Base-by-base conservation (phyloP, 164 flowering plant genomes). In the Chimonanthus praecox region DNA sequence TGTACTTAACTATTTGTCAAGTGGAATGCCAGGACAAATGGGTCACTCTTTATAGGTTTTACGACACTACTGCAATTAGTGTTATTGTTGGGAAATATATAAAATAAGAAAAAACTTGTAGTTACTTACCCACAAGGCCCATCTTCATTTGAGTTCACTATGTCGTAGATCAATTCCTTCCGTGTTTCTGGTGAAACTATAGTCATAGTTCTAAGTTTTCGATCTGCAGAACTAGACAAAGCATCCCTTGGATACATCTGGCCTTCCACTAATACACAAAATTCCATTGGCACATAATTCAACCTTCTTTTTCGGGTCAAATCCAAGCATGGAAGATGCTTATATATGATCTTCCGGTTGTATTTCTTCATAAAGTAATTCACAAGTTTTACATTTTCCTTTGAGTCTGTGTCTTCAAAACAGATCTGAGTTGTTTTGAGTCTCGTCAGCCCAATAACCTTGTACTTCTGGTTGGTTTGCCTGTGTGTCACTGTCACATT, bases 251-350 rank as follows among this genome's bases (percentile, higher is more conserved):
- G 87, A 50, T 66, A 87, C 72, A 85, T 83, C 81, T 91, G 96
- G 11, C 94, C 96, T 83, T 87, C 90, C 67, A 74, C 83, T 70
- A 92, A 75, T 20, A 73, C 80, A 78, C 98, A 91, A 49, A 88
- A 88, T 78, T 92, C 98, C 89, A 91, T 87, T 1, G 98, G 98
- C 1, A 91, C 89, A 74, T 78, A 76, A 50, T 87, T 90, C 45
- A 45, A 54, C 67, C 63, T 85, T 15, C 74, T 77, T 44, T 54
- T 73, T 77, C 76, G 89, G 47, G 92, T 84, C n/a, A 90, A 48
- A 75, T 92, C 87, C 75, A 90, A 80, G 75, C 90, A 86, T 6
- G 98, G 98, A 74, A 89, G 84, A 70, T 83, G 68, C 74, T 73
- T 58, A 69, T 80, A 68, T 74, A 0, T 43, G 10, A 91, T 82